phyloP scores from a whole-genome alignment of 192 early-diverging fungal species.

The Radiomyces spectabilis region DNA sequence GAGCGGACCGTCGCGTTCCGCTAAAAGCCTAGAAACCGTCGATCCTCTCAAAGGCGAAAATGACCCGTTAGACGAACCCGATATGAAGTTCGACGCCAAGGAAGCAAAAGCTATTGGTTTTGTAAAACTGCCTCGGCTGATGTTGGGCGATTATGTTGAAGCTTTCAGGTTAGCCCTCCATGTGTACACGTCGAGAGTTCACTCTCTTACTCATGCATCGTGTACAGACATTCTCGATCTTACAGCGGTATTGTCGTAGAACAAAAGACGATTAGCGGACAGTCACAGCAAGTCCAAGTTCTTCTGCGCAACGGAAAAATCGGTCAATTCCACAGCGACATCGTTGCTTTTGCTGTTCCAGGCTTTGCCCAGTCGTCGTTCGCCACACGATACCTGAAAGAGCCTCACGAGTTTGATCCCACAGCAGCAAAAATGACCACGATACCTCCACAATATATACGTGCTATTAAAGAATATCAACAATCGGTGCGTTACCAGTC shows the following conservation, averaged over 20 bases:
- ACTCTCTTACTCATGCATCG: background rate
- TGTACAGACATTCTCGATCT: conserved; percentile 8
- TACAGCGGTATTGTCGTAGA: conserved; percentile 23
- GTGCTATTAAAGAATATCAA: conserved; percentile 25
- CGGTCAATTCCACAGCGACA: conserved; percentile 17
- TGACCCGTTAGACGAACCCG: too few species aligned
- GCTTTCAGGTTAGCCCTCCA: conserved; percentile 12
- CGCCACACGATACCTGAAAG: background rate
- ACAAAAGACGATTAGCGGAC: conserved; percentile 7
- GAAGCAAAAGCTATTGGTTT: too few species aligned
- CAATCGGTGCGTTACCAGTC: conserved; percentile 24
- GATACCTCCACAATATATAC: conserved; percentile 20
- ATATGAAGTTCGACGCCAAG: too few species aligned
- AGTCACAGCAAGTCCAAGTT: conserved; percentile 15
- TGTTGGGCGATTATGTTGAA: conserved; percentile 21
- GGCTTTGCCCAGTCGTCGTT: conserved; percentile 16
- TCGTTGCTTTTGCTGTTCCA: conserved; percentile 39
- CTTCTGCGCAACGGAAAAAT: conserved; percentile 8
- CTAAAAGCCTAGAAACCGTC: too few species aligned
- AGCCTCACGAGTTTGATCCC: background rate
- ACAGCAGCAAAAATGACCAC: conserved; percentile 2
- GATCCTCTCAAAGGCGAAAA: too few species aligned
- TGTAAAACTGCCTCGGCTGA: background rate
- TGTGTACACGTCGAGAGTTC: background rate
- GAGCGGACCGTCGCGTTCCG: too few species aligned